Base-by-base conservation (phyloP, 2,329 filamentous ascomycete genomes). In the Hypoxylon sp. region DNA sequence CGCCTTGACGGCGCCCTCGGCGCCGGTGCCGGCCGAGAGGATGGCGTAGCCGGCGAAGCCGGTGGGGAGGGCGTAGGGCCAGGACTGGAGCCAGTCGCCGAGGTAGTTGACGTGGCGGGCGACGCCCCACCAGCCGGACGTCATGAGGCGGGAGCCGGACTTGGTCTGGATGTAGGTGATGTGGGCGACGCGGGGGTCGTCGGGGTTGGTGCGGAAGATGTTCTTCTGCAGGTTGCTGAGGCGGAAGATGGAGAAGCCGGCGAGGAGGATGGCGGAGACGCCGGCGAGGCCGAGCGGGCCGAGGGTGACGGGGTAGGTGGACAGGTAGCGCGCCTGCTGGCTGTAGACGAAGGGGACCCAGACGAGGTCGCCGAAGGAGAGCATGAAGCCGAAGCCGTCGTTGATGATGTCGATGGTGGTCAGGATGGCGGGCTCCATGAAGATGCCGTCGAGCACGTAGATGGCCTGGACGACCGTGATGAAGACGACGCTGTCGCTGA, bases 191-290 rank as follows among this genome's bases (percentile, higher is more conserved):
- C 82, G 82, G 0, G 92, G 90, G 70, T 97, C 91, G 26, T 88
- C 80, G 23, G 93, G 93, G 74, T 97, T 86, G 29, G 86, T 96
- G 57, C 95, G 88, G 86, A 98, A 98, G 20, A 84, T 83, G 77
- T 97, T 96, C 86, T 98, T 98, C 78, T 97, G 88, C 75, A 86
- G 91, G 82, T 98, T 98, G 72, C 91, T 87, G n/a, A 89, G 82
- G 56, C 94, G 92, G 87, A 98, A 98, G 73, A 97, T 92, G 73
- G 84, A 88, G 77, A 94, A 96, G n/a, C 92, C 93, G 1, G 84
- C 71, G 0, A 80, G 79, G 50, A 94, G 87, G 11, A 96, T 81
- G 3, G 81, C 81, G 23, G 90, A 74, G 46, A 95, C 88, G 8
- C 80, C 81, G 1, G 82, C 75, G 11, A 91, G 79, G 9, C 90